Evolutionary conservation across 73 alveolate genomes (phyloP).

Genomic region (Tetrahymena thermophila): DNA sequence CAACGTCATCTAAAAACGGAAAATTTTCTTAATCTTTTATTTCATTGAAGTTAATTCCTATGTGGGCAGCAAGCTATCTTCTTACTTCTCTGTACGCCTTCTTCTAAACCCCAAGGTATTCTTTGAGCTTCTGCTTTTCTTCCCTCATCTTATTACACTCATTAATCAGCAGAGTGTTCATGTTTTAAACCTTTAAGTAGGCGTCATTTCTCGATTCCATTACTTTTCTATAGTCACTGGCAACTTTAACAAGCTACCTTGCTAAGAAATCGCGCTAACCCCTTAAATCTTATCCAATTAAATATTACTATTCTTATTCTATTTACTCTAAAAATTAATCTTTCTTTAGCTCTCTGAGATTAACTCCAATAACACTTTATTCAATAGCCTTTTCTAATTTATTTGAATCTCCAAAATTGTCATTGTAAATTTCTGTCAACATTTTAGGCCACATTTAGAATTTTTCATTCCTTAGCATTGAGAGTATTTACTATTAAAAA

Average conservation of each 20-base stretch:
- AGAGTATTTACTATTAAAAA: neutral
- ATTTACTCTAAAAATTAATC: conserved; percentile 20
- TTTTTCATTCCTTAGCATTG: neutral
- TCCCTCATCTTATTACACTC: conserved; percentile 26
- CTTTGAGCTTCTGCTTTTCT: conserved; percentile 6
- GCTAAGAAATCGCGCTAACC: neutral
- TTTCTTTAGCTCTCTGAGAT: conserved; percentile 13
- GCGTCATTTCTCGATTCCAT: conserved; percentile 20
- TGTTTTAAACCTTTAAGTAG: neutral
- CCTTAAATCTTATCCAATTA: conserved; percentile 10
- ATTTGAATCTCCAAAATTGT: neutral
- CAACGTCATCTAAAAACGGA: neutral
- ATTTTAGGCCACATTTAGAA: neutral
- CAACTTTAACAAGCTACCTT: neutral
- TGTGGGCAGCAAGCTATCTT: conserved; percentile 3
- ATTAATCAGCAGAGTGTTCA: neutral
- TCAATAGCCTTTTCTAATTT: neutral
- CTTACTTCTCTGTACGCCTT: conserved; percentile 35
- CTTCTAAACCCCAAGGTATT: conserved; percentile 1
- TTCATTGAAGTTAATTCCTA: neutral
- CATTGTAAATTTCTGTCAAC: neutral
- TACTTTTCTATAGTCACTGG: neutral
- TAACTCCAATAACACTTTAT: neutral
- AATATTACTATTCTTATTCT: conserved; percentile 8
- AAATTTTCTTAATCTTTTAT: neutral